Evolutionary conservation across 495 filamentous ascomycete genomes (phyloP).

Genomic region (Chaetomium tenue): DNA sequence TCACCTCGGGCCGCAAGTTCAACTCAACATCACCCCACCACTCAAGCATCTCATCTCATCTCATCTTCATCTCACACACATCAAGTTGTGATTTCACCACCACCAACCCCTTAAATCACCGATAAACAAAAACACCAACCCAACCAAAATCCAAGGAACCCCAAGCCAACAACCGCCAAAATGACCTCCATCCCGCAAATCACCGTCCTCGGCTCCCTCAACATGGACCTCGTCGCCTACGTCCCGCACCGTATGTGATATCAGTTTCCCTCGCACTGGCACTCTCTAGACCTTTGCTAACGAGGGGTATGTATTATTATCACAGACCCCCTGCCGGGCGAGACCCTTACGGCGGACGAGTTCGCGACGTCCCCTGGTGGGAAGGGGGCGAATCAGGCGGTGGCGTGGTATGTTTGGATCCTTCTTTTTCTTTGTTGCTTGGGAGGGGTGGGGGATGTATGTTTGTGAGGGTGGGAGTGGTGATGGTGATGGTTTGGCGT

Average conservation of each 20-base stretch:
- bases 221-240: slow-evolving; percentile 84
- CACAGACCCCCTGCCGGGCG: slow-evolving; percentile 69
- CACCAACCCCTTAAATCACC: not conserved
- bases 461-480: not conserved
- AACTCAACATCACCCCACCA: not conserved
- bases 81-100: not conserved
- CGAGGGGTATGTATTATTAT: too few species aligned
- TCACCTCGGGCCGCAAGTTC: not conserved
- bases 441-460: too few species aligned
- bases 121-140: not conserved
- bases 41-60: not conserved
- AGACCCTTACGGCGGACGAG: slow-evolving; percentile 77
- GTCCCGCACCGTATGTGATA: slow-evolving; percentile 61
- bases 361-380: slow-evolving; percentile 82
- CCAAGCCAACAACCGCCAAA: slow-evolving; percentile 7
- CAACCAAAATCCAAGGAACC: not conserved
- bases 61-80: not conserved
- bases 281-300: too few species aligned
- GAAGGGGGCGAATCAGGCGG: slow-evolving; percentile 95
- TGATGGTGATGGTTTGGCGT: not conserved
- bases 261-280: too few species aligned
- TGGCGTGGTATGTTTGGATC: slow-evolving; percentile 55
- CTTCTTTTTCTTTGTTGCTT: too few species aligned
- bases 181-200: slow-evolving; percentile 47
- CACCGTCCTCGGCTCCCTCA: slow-evolving; percentile 86